Evolutionary conservation across 306 rosid genomes (phyloP).

Genomic region (Pterocarpus santalinus): DNA sequence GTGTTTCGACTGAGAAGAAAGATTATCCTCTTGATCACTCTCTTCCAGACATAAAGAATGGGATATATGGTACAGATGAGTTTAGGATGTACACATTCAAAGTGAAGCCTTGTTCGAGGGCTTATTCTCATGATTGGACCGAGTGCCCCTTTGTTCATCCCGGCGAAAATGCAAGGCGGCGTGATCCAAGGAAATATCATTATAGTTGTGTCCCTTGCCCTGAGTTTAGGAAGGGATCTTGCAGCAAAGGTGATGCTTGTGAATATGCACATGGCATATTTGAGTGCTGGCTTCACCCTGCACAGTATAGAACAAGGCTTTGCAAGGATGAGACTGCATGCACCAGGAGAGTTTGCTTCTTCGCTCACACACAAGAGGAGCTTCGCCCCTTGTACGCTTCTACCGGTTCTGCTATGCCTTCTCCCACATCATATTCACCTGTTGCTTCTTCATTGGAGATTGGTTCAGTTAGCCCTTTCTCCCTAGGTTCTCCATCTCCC

Average conservation of each 20-base stretch:
- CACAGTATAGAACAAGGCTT: slow-evolving; percentile 86
- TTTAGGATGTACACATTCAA: slow-evolving; percentile 89
- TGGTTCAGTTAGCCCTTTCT: slow-evolving; percentile 56
- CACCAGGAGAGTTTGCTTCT: slow-evolving; percentile 82
- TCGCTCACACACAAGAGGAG: slow-evolving; percentile 86
- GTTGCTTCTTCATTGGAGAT: slow-evolving; percentile 57
- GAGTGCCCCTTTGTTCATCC: slow-evolving; percentile 97
- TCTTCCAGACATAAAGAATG: slow-evolving; percentile 87
- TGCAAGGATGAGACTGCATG: slow-evolving; percentile 89
- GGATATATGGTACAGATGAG: slow-evolving; percentile 84
- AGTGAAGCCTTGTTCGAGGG: slow-evolving; percentile 93
- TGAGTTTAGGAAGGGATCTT: slow-evolving; percentile 79
- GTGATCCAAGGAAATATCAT: slow-evolving; percentile 79
- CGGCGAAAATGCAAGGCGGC: slow-evolving; percentile 90
- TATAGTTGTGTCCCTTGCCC: slow-evolving; percentile 94
- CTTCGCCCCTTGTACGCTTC: slow-evolving; percentile 89
- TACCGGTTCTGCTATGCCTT: slow-evolving; percentile 89
- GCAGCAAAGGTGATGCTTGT: slow-evolving; percentile 83
- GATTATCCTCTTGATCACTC: slow-evolving; percentile 82
- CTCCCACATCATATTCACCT: slow-evolving; percentile 67
- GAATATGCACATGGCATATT: slow-evolving; percentile 94
- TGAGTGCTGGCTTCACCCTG: slow-evolving; percentile 97
- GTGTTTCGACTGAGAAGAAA: slow-evolving; percentile 59
- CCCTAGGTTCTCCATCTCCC: slow-evolving; percentile 60
- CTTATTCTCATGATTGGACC: slow-evolving; percentile 96